These are phyloP conservation scores for Kazachstania africana DNA, from an alignment of 805 yeast genomes.

Conservation along the genomic window DNA sequence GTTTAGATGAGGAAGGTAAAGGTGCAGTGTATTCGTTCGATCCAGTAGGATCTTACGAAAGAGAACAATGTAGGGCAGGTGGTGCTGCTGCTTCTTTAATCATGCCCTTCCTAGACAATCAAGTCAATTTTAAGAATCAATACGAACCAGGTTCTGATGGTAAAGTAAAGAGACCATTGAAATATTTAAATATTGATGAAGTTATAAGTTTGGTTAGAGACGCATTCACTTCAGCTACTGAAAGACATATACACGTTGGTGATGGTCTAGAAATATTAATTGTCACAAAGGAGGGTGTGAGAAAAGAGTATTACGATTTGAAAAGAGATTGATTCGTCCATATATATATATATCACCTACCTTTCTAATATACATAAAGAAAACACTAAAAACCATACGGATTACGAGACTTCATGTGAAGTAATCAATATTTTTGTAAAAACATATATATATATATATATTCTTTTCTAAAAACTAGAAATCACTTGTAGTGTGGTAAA, in stretches of 20 bases:
- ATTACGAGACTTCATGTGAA: no score
- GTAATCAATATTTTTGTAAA: neutral
- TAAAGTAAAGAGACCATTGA: conserved; percentile 43
- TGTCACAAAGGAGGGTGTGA: conserved; percentile 87
- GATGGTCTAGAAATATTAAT: conserved; percentile 87
- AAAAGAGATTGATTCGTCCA: conserved; percentile 57
- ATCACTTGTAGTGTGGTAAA: conserved; percentile 51
- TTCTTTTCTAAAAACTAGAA: neutral
- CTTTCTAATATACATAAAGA: no score
- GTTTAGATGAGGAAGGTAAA: conserved; percentile 73
- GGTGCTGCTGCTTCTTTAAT: conserved; percentile 94
- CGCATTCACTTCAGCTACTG: conserved; percentile 93
- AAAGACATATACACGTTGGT: conserved; percentile 97
- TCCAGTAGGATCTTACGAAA: conserved; percentile 95
- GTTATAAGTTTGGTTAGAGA: conserved; percentile 82
- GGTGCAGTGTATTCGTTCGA: conserved; percentile 95
- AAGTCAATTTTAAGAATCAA: conserved; percentile 92
- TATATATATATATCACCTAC: conserved; percentile 2
- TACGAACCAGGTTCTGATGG: conserved; percentile 70
- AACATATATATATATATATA: neutral
- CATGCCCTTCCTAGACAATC: conserved; percentile 96
- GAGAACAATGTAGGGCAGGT: conserved; percentile 95
- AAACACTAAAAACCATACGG: no score
- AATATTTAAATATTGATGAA: conserved; percentile 67
- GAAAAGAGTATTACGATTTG: conserved; percentile 70